These are phyloP conservation scores for Backusella circina DNA, from an alignment of 192 early-diverging fungal species.

Conservation along the genomic window DNA sequence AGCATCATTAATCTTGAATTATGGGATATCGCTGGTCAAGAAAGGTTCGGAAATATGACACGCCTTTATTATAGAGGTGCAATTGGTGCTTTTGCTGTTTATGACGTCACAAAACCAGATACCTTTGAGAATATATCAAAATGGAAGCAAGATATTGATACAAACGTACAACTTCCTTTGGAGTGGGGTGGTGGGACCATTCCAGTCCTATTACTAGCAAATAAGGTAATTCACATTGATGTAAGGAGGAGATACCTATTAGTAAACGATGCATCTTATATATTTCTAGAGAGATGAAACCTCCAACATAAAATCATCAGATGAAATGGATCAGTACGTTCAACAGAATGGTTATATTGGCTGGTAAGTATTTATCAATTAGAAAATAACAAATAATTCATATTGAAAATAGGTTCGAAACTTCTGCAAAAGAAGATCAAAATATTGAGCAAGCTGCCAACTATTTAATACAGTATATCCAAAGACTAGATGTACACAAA, in stretches of 20 bases:
- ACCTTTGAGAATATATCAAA: conserved; percentile 52
- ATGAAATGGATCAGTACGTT: conserved; percentile 47
- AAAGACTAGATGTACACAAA: background rate
- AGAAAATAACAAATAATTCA: background rate
- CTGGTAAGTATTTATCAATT: conserved; percentile 33
- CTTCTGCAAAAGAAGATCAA: conserved; percentile 57
- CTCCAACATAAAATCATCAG: background rate
- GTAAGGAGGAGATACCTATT: conserved; percentile 19
- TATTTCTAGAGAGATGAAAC: background rate
- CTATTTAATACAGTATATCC: conserved; percentile 30
- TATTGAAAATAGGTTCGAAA: conserved; percentile 40
- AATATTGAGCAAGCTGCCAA: conserved; percentile 56
- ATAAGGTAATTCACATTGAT: conserved; percentile 46
- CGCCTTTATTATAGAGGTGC: conserved; percentile 59
- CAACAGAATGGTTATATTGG: conserved; percentile 47
- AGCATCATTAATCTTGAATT: conserved; percentile 52
- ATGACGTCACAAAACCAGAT: conserved; percentile 51
- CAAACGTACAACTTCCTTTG: conserved; percentile 46
- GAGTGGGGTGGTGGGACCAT: conserved; percentile 46
- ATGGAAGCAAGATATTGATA: conserved; percentile 58
- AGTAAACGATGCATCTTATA: conserved; percentile 19
- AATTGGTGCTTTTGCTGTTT: conserved; percentile 52
- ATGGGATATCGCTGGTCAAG: conserved; percentile 66
- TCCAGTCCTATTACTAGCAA: conserved; percentile 50
- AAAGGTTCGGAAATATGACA: conserved; percentile 57